Percentiles rank a stretch among this genome's conserved stretches.
Conservation (phyloP, 148 eudicot species). For the Rhododendron williamsianum region DNA sequence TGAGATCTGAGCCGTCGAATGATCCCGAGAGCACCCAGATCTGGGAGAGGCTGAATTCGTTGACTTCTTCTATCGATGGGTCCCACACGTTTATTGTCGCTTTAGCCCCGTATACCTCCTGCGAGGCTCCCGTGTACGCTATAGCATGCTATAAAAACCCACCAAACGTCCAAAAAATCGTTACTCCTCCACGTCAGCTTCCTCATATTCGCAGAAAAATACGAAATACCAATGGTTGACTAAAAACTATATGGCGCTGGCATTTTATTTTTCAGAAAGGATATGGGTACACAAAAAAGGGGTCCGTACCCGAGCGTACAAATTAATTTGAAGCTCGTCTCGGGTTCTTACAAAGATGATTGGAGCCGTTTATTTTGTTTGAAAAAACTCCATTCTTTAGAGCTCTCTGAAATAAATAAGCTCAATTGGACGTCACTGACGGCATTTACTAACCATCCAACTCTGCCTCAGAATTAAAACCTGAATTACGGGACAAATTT, state of each 20-base stretch:
- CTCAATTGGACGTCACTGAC: too few species aligned
- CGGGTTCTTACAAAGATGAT: too few species aligned
- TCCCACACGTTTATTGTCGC: conserved; percentile 98
- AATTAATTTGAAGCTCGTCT: too few species aligned
- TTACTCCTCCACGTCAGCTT: background rate
- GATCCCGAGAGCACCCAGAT: conserved; percentile 97
- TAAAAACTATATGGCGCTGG: background rate
- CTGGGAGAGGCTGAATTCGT: conserved; percentile 94
- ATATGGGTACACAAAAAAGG: background rate
- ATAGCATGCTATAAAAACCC: conserved; percentile 66
- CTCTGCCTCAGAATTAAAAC: too few species aligned
- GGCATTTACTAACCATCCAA: too few species aligned
- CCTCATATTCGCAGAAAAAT: background rate
- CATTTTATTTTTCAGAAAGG: too few species aligned
- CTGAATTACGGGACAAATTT: too few species aligned
- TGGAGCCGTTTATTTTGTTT: too few species aligned
- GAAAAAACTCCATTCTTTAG: too few species aligned
- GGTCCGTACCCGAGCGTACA: too few species aligned
- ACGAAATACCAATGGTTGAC: background rate
- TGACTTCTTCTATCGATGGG: conserved; percentile 61
- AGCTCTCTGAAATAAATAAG: too few species aligned
- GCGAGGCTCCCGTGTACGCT: conserved; percentile 70
- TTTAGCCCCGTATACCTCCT: conserved; percentile 78
- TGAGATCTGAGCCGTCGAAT: conserved; percentile 94
- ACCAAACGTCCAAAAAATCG: background rate